phyloP scores from a whole-genome alignment of 2,329 filamentous ascomycete species.

The Dactylonectria macrodidyma region DNA sequence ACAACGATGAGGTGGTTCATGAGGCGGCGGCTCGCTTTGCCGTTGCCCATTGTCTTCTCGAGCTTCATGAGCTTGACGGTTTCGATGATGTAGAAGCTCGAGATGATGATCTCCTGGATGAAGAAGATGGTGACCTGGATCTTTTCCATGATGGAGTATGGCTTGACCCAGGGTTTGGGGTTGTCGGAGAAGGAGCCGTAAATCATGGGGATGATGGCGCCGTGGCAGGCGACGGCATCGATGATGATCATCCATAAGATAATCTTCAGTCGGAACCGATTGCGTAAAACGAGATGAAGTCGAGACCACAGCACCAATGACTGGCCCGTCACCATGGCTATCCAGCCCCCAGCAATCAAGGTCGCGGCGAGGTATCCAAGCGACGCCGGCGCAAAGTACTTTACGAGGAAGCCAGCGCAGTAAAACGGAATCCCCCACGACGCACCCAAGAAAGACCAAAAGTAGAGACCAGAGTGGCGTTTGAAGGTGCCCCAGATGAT shows the following conservation, averaged over 20 bases:
- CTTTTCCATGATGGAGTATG: constrained; percentile 66
- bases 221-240: constrained; percentile 67
- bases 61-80: constrained; percentile 64
- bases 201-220: constrained; percentile 68
- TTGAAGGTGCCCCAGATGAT: constrained; percentile 56
- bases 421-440: constrained; percentile 56
- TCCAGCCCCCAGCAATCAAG: constrained; percentile 48
- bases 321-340: constrained; percentile 72
- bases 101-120: constrained; percentile 69
- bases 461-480: constrained; percentile 54
- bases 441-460: constrained; percentile 56
- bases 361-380: constrained; percentile 43
- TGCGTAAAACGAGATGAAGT: constrained; percentile 71
- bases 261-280: constrained; percentile 61
- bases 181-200: constrained; percentile 63
- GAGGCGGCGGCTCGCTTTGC: constrained; percentile 40
- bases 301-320: constrained; percentile 74
- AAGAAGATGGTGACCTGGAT: constrained; percentile 71
- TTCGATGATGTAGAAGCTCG: constrained; percentile 67
- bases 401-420: constrained; percentile 62
- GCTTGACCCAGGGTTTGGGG: constrained; percentile 37
- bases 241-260: constrained; percentile 71
- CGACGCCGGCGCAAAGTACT: constrained; percentile 46
- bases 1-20: constrained; percentile 61
- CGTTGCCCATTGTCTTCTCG: constrained; percentile 52